Base-by-base conservation (phyloP, 2,329 filamentous ascomycete species). In the Apiospora kogelbergensis region DNA sequence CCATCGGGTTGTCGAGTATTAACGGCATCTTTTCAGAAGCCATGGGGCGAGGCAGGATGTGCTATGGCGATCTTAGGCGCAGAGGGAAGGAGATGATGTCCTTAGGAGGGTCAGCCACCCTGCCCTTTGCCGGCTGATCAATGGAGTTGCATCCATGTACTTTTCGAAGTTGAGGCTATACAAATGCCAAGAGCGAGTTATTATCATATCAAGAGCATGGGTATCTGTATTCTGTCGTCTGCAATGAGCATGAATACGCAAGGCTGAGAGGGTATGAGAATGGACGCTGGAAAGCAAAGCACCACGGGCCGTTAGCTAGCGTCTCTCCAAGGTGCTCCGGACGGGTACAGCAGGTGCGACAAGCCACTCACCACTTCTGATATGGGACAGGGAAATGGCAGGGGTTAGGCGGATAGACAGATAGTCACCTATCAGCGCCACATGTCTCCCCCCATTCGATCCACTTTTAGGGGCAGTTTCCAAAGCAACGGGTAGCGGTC, bases 1-100 rank as follows among this genome's bases (percentile, higher is more conserved):
- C 53, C 53, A 60, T 85, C 71, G 79, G 80, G 67, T 84, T 81
- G 67, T 88, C 88, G 79, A 89, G 82, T 3, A 66, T 66, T 15
- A 66, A 78, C 48, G 83, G 82, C 81, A 84, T 84, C 73, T 80
- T 65, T 17, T 65, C 63, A 9, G 63, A 17, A 65, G 53, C 30
- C 53, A 60, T 60, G 30, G 30, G 22, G 37, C 7, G 53, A 37
- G 53, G 26, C 15, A 33, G 24, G 17, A 33, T 57, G 10, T 57
- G 48, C 10, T 57, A 20, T 57, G 48, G 15, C 17, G 15, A 17
- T 6, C 7, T 33, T 20, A 20, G 26, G 30, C 26, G 15, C n/a
- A 24, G 26, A 33, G 48, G 30, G 26, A 15, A 57, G 48, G 15
- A 26, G 48, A 33, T 33, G 33, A 33, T 20, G 48, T 57, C 13